Evolutionary conservation across 2,329 filamentous ascomycete genomes (phyloP).

Genomic region (Rutstroemia sp.): DNA sequence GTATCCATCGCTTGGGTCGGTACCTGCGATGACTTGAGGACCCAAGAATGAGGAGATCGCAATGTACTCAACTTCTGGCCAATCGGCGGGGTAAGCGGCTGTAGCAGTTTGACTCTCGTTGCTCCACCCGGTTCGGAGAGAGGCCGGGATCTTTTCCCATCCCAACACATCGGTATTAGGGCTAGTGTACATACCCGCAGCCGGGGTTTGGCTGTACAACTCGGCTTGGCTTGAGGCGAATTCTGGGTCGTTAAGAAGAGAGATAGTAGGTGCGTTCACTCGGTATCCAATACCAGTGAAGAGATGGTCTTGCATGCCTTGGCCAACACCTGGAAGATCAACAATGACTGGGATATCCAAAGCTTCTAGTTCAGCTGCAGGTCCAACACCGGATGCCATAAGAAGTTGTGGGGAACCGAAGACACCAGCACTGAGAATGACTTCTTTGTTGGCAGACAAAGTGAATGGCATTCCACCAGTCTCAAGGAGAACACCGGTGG

Average conservation of each 20-base stretch:
- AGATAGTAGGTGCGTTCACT: conserved; percentile 6
- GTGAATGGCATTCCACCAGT: conserved; percentile 4
- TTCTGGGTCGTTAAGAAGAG: not conserved
- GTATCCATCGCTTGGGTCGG: conserved; percentile 5
- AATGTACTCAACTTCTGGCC: conserved; percentile 19
- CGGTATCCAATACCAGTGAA: conserved; percentile 9
- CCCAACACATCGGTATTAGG: conserved; percentile 11
- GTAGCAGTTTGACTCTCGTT: not conserved
- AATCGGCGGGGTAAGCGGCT: conserved; percentile 13
- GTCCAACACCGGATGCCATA: conserved; percentile 39
- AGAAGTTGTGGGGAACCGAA: conserved; percentile 44
- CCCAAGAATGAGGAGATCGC: conserved; percentile 9
- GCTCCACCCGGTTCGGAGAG: conserved; percentile 1
- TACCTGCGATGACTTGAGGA: not conserved
- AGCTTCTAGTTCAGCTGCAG: conserved; percentile 33
- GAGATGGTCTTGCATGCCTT: conserved; percentile 38
- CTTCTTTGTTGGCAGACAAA: conserved; percentile 11
- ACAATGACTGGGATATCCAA: conserved; percentile 38
- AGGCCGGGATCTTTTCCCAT: conserved; percentile 15
- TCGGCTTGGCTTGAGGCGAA: not conserved
- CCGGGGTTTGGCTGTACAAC: not conserved
- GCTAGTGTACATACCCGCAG: conserved; percentile 8
- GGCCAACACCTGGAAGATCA: conserved; percentile 41
- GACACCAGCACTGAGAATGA: conserved; percentile 39
- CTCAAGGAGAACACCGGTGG: conserved; percentile 34